Base-by-base conservation (phyloP, 495 filamentous ascomycete genomes). In the Penicillium verhagenii region DNA sequence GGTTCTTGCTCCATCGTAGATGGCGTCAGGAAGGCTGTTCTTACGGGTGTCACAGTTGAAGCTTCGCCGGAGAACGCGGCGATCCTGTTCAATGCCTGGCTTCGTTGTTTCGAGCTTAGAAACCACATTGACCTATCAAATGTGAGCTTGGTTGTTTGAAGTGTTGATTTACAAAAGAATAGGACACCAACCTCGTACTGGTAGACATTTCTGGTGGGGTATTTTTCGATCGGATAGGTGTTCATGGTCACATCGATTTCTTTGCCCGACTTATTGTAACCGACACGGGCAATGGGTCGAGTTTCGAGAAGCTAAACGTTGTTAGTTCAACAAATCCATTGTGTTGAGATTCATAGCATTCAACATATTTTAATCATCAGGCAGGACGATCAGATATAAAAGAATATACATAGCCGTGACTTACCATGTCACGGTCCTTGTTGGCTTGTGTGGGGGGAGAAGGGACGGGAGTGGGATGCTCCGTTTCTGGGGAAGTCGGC, bases 171-270 rank as follows among this genome's bases (percentile, higher is more conserved):
- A 19, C 42, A 54, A 44, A 46, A 8, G 47, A 60, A 50, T 38
- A 59, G 43, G 26, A 1, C 18, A 82, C 89, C 80, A 73, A 96
- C 90, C 74, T 96, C 92, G 56, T 91, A 97, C 71, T 96, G 92
- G 52, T 82, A 85, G 42, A 96, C 77, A 0, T 75, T 72, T 6
- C 67, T 74, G 18, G 61, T 79, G 0, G 83, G 81, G 26, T 74
- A 80, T 52, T 71, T 60, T 2, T 50, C 58, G n/a, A 96, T 82
- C 0, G 79, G 76, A 70, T 83, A 96, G 7, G 90, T 82, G 69
- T 98, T 98, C 47, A 95, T 69, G 0, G 70, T 61, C 6, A 97
- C 63, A 7, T 72, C 71, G 16, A 86, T 75, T 0, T 74, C 63
- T 29, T 76, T 81, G 13, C 89, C 92, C 11, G 71, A 67, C 0